Conservation (phyloP, 306 rosid species). For the Trichosanthes cucumerina region DNA sequence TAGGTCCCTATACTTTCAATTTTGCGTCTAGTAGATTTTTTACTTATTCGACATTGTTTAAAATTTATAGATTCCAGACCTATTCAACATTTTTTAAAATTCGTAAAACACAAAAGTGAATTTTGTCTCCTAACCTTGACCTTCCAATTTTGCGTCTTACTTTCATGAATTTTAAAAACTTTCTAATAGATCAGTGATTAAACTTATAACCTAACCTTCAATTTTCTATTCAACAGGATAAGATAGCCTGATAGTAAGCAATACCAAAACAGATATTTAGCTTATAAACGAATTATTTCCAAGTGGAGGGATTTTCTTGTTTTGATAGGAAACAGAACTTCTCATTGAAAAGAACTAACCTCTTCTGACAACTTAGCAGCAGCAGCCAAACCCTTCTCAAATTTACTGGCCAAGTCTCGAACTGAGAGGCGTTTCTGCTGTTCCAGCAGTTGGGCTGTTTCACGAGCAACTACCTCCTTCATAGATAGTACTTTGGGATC, state of each 20-base stretch:
- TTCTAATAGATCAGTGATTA: neutral
- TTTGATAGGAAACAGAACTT: neutral
- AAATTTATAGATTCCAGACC: neutral
- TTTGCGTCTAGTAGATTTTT: too few species aligned
- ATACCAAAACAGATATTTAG: neutral
- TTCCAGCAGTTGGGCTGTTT: conserved; percentile 79
- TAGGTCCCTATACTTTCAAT: too few species aligned
- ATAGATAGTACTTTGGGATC: conserved; percentile 55
- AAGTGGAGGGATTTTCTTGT: neutral
- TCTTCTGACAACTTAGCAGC: conserved; percentile 95
- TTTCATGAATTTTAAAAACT: neutral
- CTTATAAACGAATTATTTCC: neutral
- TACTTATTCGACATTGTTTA: too few species aligned
- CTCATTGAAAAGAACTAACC: conserved; percentile 21
- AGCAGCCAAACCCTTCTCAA: conserved; percentile 93
- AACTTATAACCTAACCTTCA: neutral
- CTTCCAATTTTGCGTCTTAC: neutral
- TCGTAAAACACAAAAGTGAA: neutral
- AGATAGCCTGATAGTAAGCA: neutral
- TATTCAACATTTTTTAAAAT: too few species aligned
- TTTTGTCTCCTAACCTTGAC: neutral
- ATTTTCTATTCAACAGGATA: neutral
- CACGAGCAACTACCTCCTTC: conserved; percentile 90
- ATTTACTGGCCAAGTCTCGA: conserved; percentile 80
- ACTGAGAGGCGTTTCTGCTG: conserved; percentile 91